Evolutionary conservation across 2,329 filamentous ascomycete species (phyloP).

Genomic region (Coniochaeta pulveracea): DNA sequence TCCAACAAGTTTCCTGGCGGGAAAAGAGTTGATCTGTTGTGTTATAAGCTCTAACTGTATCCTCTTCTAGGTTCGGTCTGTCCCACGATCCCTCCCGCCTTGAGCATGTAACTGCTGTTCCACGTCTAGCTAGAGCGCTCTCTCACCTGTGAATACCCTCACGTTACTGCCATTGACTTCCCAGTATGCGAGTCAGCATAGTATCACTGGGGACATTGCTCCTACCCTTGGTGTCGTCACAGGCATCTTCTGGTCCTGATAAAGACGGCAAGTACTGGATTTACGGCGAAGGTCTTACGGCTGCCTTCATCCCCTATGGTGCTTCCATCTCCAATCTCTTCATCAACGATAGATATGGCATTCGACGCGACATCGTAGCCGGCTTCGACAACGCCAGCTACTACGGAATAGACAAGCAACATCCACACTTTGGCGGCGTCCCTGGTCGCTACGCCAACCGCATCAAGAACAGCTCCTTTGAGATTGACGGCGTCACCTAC

Average conservation of each 20-base stretch:
- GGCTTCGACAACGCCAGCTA: conserved; percentile 68
- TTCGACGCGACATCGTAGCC: conserved; percentile 58
- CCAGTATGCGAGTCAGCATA: conserved; percentile 1
- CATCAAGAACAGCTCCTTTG: conserved; percentile 66
- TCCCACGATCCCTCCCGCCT: background rate
- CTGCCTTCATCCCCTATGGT: conserved; percentile 63
- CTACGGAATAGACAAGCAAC: conserved; percentile 52
- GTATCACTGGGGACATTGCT: conserved; percentile 16
- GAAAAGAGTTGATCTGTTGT: background rate
- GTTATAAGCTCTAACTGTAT: background rate
- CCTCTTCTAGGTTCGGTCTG: conserved; percentile 1
- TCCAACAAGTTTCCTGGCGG: background rate
- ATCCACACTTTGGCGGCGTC: conserved; percentile 62
- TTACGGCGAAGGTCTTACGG: conserved; percentile 52
- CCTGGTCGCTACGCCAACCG: conserved; percentile 72
- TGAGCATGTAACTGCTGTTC: background rate
- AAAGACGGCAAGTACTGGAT: conserved; percentile 62
- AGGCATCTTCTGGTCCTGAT: conserved; percentile 27
- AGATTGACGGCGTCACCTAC: conserved; percentile 51
- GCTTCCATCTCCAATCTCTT: conserved; percentile 62
- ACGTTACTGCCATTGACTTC: conserved; percentile 1
- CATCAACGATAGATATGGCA: conserved; percentile 56
- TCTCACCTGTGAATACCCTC: background rate
- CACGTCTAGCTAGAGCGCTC: background rate
- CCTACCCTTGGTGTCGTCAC: conserved; percentile 15